A percentile compares a stretch with the other conserved stretches of the same genome.
Evolutionary conservation across 257 asterid genomes (phyloP).

Genomic region (Fraxinus excelsior): DNA sequence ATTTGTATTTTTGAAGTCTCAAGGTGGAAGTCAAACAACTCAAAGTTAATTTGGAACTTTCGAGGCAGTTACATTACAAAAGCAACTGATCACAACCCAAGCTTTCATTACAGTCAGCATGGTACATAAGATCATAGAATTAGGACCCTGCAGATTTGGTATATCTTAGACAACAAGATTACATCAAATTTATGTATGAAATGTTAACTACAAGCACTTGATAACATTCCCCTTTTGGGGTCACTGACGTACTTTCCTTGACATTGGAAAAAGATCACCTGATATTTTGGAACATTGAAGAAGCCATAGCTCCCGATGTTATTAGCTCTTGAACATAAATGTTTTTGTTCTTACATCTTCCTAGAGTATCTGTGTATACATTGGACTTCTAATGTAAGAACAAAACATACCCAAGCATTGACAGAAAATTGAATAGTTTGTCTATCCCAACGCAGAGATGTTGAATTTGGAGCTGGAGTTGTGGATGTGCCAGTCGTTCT

Average conservation of each 20-base stretch:
- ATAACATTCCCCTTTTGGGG: not conserved
- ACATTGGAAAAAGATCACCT: not conserved
- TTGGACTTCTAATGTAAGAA: not conserved
- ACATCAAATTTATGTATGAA: not conserved
- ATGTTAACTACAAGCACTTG: not conserved
- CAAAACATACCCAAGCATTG: conserved; percentile 83
- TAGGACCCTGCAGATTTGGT: not conserved
- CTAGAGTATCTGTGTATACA: not conserved
- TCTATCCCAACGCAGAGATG: conserved; percentile 74
- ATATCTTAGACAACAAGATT: not conserved
- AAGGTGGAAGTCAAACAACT: not conserved
- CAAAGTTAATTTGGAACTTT: not conserved
- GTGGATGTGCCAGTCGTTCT: conserved; percentile 69
- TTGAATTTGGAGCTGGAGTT: conserved; percentile 55
- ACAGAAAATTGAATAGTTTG: conserved; percentile 83
- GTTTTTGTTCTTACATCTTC: not conserved
- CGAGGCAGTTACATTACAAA: not conserved
- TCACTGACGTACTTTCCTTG: not conserved
- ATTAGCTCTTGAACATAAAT: not conserved
- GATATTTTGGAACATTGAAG: not conserved
- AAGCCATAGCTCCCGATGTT: not conserved
- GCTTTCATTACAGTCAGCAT: not conserved
- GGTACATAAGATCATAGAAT: not conserved
- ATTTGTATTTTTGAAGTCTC: not conserved
- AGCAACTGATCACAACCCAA: not conserved